Evolutionary conservation across 352 stramenopile genomes (phyloP).

Genomic region (Phytophthora hibernalis): DNA sequence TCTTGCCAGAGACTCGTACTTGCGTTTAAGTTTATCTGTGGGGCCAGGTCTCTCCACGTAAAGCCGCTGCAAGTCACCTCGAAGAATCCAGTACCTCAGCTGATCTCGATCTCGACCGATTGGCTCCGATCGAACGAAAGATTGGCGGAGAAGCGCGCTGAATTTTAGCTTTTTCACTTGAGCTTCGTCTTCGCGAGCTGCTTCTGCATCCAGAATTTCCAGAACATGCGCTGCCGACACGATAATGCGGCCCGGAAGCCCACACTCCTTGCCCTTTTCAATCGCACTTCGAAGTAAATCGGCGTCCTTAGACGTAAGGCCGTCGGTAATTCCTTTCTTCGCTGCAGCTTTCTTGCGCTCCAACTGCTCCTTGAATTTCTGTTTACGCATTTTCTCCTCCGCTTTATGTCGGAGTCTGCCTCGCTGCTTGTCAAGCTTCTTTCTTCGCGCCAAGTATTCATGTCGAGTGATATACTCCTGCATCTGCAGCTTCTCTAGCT

Average conservation of each 20-base stretch:
- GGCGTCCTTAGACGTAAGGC: constrained; percentile 67
- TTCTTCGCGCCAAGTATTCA: constrained; percentile 81
- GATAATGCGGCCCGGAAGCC: constrained; percentile 64
- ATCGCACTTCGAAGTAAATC: constrained; percentile 59
- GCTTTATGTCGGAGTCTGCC: constrained; percentile 61
- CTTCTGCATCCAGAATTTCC: constrained; percentile 79
- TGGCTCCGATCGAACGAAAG: constrained; percentile 79
- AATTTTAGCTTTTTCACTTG: constrained; percentile 69
- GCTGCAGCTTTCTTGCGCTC: constrained; percentile 60
- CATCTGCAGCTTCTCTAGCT: constrained; percentile 68
- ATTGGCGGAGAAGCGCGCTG: constrained; percentile 62
- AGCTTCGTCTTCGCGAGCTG: constrained; percentile 67
- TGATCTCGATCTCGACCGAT: constrained; percentile 73
- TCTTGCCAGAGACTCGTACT: constrained; percentile 48
- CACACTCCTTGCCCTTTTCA: constrained; percentile 79
- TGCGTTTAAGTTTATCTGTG: constrained; percentile 48
- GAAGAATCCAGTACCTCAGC: constrained; percentile 77
- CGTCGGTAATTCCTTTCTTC: constrained; percentile 79
- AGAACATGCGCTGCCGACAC: constrained; percentile 79
- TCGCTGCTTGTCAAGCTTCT: constrained; percentile 72
- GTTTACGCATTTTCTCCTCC: constrained; percentile 73
- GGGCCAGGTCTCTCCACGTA: constrained; percentile 75
- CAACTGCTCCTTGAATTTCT: constrained; percentile 69
- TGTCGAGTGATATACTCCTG: constrained; percentile 80
- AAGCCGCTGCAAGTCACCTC: constrained; percentile 64